Base-by-base conservation (phyloP, 2,329 filamentous ascomycete species). In the Coniochaeta sp. region DNA sequence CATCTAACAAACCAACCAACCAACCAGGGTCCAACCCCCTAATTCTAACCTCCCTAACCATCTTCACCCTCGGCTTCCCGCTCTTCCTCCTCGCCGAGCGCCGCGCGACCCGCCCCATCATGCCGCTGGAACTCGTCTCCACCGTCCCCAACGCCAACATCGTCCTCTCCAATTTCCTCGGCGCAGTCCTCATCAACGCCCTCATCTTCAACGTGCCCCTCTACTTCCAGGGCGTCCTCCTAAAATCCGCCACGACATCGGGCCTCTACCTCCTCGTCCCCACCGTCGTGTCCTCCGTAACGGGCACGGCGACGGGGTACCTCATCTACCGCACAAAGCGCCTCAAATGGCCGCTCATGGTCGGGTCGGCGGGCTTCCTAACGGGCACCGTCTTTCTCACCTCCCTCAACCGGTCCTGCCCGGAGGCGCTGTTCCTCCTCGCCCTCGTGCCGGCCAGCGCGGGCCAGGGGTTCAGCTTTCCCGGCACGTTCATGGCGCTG, bases 201-300 rank as follows among this genome's bases (percentile, higher is more conserved):
- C 73, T 84, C 46, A 60, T 80, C 18, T 84, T 84, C 62, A 84
- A 84, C 63, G 74, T 79, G 73, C 87, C 87, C 1, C 72, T 91
- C 7, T 91, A 85, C 71, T 91, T 89, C 69, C 86, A 89, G 63
- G 85, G 83, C 32, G 86, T 89, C 24, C 82, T 88, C 47, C 75
- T 87, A 49, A 82, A 85, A 53, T 78, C 76, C 6, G 83, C 87
- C 14, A 89, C 87, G 0, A 72, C 76, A 22, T 89, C 87, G 0
- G 87, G 87, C n/a, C 77, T 90, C 26, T 79, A 83, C 40, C 82
- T 91, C 50, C 76, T 88, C 18, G 71, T 84, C 6, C 82, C 85
- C 4, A 81, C 82, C 1, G 58, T 83, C 24, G 77, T 77, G 2
- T 67, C 79, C 26, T 82, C 82, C 40, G 45, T 67, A 30, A 68